Percentiles rank a stretch among this genome's conserved stretches.
Conservation (phyloP, 140 eudicot species). For the Cichorium intybus region DNA sequence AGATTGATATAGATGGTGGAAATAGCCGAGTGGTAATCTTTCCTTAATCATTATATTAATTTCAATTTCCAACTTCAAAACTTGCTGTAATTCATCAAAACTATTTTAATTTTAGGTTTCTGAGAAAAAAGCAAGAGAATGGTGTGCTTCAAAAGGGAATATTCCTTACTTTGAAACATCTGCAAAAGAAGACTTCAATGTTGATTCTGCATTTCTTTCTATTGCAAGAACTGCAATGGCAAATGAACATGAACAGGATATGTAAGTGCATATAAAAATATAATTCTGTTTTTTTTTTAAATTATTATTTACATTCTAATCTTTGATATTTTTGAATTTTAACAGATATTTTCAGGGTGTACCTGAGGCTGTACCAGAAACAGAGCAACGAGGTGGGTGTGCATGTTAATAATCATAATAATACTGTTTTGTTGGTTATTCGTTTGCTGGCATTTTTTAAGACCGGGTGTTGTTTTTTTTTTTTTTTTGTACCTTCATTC, state of each 20-base stretch:
- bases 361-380: slow-evolving; percentile 75
- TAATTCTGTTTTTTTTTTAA: neutral
- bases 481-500: neutral
- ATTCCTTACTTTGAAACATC: slow-evolving; percentile 96
- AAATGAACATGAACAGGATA: slow-evolving; percentile 91
- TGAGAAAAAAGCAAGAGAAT: slow-evolving; percentile 86
- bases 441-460: slow-evolving; percentile 25
- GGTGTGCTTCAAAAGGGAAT: slow-evolving; percentile 97
- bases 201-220: slow-evolving; percentile 75
- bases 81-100: slow-evolving; percentile 10
- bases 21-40: slow-evolving; percentile 87
- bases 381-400: slow-evolving; percentile 90
- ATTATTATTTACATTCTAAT: neutral
- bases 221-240: slow-evolving; percentile 88
- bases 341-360: slow-evolving; percentile 94
- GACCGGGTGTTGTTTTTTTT: slow-evolving; percentile 25
- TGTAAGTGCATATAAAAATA: slow-evolving; percentile 48
- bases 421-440: neutral
- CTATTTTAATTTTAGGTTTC: slow-evolving; percentile 61
- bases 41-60: neutral
- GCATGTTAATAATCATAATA: slow-evolving; percentile 49
- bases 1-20: slow-evolving; percentile 96
- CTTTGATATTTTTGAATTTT: neutral
- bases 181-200: slow-evolving; percentile 90
- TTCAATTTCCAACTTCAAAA: neutral